These are phyloP conservation scores for Cucumis sativus DNA, from an alignment of 306 rosid species.

Conservation along the genomic window Cucumber_9930_V3 NC_026660.2:15851501-15852000, in stretches of 20 bases:
- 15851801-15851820: neutral
- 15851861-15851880: neutral
- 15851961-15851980: neutral
- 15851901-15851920: neutral
- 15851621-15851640: neutral
- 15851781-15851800: neutral
- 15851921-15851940: neutral
- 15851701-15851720: too few species aligned
- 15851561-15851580: conserved; percentile 1
- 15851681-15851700: too few species aligned
- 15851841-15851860: neutral
- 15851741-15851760: too few species aligned
- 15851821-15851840: neutral
- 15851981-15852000: neutral
- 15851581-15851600: conserved; percentile 6
- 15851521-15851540: neutral
- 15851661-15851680: neutral
- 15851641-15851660: neutral
- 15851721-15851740: too few species aligned
- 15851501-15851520: neutral
- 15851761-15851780: neutral
- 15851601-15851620: neutral
- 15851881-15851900: neutral
- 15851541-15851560: conserved; percentile 2
- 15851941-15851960: neutral